Conservation (phyloP, 345 rosid genomes). For the Rhodamnia argentea region DNA sequence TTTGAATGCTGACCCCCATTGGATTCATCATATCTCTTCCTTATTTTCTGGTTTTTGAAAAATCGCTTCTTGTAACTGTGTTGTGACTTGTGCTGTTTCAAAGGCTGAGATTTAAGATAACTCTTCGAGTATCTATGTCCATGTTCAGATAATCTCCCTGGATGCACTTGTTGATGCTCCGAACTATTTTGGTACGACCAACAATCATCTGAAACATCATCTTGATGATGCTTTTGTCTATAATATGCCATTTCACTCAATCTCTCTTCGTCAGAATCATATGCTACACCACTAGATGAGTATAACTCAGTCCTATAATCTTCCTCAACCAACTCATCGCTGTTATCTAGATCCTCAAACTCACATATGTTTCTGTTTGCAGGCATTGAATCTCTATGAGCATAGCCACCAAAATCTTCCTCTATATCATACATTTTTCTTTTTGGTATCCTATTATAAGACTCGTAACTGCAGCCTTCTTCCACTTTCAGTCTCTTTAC, state of each 20-base stretch:
- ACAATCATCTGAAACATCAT: constrained; percentile 20
- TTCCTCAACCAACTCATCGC: constrained; percentile 29
- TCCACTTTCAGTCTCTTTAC: constrained; percentile 10
- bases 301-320: constrained; percentile 12
- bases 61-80: constrained; percentile 15
- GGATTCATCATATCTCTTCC: constrained; percentile 37
- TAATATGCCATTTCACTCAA: constrained; percentile 21
- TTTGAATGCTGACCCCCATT: constrained; percentile 16
- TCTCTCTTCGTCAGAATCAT: constrained; percentile 19
- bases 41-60: constrained; percentile 21
- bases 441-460: background rate
- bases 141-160: constrained; percentile 19
- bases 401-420: constrained; percentile 18
- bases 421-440: constrained; percentile 1
- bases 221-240: constrained; percentile 11
- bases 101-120: constrained; percentile 15
- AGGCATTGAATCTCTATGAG: constrained; percentile 14
- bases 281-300: constrained; percentile 4
- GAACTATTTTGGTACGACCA: constrained; percentile 19
- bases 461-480: background rate
- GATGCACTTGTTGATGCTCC: constrained; percentile 18
- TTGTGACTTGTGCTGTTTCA: constrained; percentile 15
- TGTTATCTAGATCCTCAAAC: constrained; percentile 20
- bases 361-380: constrained; percentile 19
- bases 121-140: constrained; percentile 19